phyloP scores from a whole-genome alignment of 345 rosid species.

The Toxicodendron radicans region DNA sequence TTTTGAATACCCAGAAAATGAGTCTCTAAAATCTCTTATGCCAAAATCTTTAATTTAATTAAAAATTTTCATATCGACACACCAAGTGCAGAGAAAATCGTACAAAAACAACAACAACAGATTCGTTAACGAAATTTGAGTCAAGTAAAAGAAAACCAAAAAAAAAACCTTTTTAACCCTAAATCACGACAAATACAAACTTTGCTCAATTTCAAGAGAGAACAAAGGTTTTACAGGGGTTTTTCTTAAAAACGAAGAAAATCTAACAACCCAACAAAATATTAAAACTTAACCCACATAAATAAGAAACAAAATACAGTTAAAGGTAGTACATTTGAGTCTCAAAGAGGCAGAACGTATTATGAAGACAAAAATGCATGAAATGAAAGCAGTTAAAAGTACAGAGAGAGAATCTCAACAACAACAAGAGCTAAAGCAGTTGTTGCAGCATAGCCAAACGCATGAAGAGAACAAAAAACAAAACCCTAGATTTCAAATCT shows the following conservation, averaged over 20 bases:
- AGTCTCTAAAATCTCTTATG: constrained; percentile 17
- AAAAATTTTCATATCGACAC: not conserved
- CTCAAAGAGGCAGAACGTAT: constrained; percentile 4
- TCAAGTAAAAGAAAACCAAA: constrained; percentile 15
- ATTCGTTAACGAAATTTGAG: not conserved
- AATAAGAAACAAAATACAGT: constrained; percentile 11
- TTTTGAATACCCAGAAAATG: constrained; percentile 7
- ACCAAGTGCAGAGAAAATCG: constrained; percentile 13
- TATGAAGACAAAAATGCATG: constrained; percentile 1
- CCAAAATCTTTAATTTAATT: constrained; percentile 12
- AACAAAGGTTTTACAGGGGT: constrained; percentile 26
- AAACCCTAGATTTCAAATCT: constrained; percentile 54
- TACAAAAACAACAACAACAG: constrained; percentile 10
- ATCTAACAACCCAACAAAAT: constrained; percentile 19
- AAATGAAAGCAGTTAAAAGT: constrained; percentile 9
- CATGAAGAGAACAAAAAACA: constrained; percentile 10
- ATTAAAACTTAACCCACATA: constrained; percentile 12
- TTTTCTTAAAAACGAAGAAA: constrained; percentile 18
- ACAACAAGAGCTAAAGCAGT: not conserved
- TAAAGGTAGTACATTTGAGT: constrained; percentile 28
- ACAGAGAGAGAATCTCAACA: constrained; percentile 12
- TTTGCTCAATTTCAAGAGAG: constrained; percentile 10
- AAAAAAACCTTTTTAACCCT: constrained; percentile 11
- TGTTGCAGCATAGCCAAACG: constrained; percentile 7
- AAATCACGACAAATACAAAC: constrained; percentile 24